Evolutionary conservation across 345 rosid species (phyloP), one percentile per base, ranked within the genome.

Genomic region (Excoecaria cochinchinensis): DNA sequence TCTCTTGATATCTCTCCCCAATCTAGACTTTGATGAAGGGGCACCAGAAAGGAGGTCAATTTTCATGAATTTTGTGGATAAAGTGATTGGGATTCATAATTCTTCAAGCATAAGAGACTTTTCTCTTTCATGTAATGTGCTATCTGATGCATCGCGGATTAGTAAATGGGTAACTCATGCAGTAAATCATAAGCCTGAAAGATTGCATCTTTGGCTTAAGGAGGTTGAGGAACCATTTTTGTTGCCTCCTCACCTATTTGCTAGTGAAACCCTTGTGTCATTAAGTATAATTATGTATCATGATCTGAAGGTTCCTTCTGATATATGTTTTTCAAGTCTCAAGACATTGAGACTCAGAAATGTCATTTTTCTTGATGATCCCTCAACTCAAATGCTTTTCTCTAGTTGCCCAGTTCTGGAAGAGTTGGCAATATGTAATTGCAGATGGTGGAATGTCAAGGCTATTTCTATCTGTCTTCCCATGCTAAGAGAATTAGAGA

Each of bases 341-440:
- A 78, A 82, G 71, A 82, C 77, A 38, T 17, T 82, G 51, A 73
- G 72, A 8, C 85, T 78, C 71, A 36, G 65, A 1, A 71, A 71
- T 63, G 82, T 78, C 38, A 52, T 17, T 73, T 80, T 67, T 44
- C 65, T 40, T 19, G 4, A 63, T 64, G 72, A 64, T 65, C 56
- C 44, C 7, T 71, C 76, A 47, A 31, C 65, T 38, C 52, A n/a
- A 3, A 39, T 47, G 6, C 71, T 79, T 14, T 42, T 79, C 71
- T 74, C 75, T 0, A 48, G 31, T 14, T 80, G 83, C 53, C 72
- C 65, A 19, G 53, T 76, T 48, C 77, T 76, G 17, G 72, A 76
- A 70, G 42, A 42, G 59, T n/a, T 15, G 59, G 8, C 6, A 4
- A 55, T 19, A 19, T 6, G 21, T 55, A n/a, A 55, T 4, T 55